These are phyloP conservation scores for Cercospora citrullina DNA, from an alignment of 2,329 filamentous ascomycete species.

Conservation along the genomic window DNA sequence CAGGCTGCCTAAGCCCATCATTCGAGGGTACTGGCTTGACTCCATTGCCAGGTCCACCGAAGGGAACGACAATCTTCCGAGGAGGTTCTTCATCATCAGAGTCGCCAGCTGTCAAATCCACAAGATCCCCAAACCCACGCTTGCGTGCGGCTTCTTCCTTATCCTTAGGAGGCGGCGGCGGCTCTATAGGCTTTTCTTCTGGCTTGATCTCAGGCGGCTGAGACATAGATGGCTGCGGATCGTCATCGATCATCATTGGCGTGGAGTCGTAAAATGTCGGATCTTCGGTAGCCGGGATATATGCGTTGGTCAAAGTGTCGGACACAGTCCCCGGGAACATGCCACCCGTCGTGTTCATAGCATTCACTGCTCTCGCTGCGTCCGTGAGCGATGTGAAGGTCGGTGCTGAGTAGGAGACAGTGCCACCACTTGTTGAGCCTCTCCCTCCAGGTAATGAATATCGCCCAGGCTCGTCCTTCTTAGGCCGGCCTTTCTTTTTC, in stretches of 20 bases:
- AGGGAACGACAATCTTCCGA: conserved; percentile 38
- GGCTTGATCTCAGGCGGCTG: conserved; percentile 25
- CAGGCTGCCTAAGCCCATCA: conserved; percentile 22
- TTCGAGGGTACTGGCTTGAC: conserved; percentile 15
- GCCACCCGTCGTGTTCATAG: conserved; percentile 20
- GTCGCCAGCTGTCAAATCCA: conserved; percentile 51
- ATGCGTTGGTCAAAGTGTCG: conserved; percentile 10
- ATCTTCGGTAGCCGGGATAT: conserved; percentile 5
- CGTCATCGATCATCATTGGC: conserved; percentile 14
- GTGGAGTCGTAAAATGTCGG: conserved; percentile 10
- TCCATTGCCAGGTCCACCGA: conserved; percentile 13
- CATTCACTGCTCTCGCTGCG: conserved; percentile 30
- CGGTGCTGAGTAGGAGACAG: conserved; percentile 33
- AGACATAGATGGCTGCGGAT: conserved; percentile 9
- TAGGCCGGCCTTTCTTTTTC: conserved; percentile 28
- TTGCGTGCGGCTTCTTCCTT: conserved; percentile 60
- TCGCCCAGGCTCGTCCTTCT: conserved; percentile 22
- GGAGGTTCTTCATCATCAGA: conserved; percentile 51
- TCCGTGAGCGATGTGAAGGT: conserved; percentile 31
- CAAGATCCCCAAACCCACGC: conserved; percentile 54
- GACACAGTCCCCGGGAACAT: conserved; percentile 7
- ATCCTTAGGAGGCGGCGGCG: conserved; percentile 42
- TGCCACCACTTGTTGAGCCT: conserved; percentile 17
- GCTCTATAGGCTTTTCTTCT: conserved; percentile 29
- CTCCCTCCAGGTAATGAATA: conserved; percentile 19